Evolutionary conservation across 805 yeast species (phyloP).

Genomic region (Ascoidea rubescens): DNA sequence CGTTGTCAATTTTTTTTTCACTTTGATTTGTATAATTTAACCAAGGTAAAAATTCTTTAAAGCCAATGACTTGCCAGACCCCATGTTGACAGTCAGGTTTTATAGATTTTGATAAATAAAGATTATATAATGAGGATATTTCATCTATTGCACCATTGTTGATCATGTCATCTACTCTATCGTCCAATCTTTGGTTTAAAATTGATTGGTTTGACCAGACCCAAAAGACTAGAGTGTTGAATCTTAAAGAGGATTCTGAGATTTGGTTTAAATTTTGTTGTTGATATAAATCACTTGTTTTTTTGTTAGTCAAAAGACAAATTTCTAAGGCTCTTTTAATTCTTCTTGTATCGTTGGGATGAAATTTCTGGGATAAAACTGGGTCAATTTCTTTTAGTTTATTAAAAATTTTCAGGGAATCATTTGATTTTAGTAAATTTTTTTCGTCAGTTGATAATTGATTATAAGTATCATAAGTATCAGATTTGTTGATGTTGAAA

Average conservation of each 20-base stretch:
- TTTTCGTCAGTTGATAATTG: constrained; percentile 19
- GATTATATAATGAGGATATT: constrained; percentile 40
- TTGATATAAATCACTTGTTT: constrained; percentile 57
- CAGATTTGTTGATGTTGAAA: neutral
- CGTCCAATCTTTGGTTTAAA: constrained; percentile 53
- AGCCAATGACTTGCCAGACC: constrained; percentile 91
- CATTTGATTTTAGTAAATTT: constrained; percentile 35
- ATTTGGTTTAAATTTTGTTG: constrained; percentile 32
- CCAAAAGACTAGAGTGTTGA: constrained; percentile 67
- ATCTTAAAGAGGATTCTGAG: constrained; percentile 36
- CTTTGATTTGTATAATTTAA: constrained; percentile 14
- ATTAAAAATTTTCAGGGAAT: constrained; percentile 26
- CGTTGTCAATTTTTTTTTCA: constrained; percentile 11
- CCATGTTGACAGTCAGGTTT: constrained; percentile 54
- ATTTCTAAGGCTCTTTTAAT: constrained; percentile 74
- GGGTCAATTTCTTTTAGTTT: constrained; percentile 51
- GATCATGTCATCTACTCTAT: constrained; percentile 78
- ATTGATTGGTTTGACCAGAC: constrained; percentile 49
- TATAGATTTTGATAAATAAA: constrained; percentile 20
- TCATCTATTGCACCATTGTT: constrained; percentile 55
- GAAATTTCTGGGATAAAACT: constrained; percentile 62
- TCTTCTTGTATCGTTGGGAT: constrained; percentile 79
- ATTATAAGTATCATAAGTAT: neutral
- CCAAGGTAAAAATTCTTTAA: constrained; percentile 79
- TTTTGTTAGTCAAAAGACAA: constrained; percentile 47